Percentiles rank a stretch among this genome's conserved stretches.
These are phyloP conservation scores for Hymenoscyphus infarciens DNA, from an alignment of 2,329 filamentous ascomycete species.

Conservation along the genomic window DNA sequence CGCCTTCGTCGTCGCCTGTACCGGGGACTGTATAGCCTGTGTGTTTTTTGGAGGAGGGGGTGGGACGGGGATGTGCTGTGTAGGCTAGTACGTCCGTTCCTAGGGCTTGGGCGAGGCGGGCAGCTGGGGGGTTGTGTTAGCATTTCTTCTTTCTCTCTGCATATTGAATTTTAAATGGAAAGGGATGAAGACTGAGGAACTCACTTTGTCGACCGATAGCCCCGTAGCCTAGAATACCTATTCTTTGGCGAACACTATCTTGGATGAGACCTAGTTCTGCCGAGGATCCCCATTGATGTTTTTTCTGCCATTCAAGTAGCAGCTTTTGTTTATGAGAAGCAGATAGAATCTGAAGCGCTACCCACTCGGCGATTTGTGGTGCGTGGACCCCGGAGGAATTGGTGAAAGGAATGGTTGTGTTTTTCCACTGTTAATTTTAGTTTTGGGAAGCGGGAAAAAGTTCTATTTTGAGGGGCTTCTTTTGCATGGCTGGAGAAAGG, in stretches of 20 bases:
- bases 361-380: conserved; percentile 65
- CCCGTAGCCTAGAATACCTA: conserved; percentile 48
- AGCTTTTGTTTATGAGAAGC: conserved; percentile 51
- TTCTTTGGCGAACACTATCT: conserved; percentile 54
- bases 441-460: too few species aligned
- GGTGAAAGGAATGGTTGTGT: conserved; percentile 36
- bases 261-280: conserved; percentile 37
- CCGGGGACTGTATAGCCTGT: conserved; percentile 60
- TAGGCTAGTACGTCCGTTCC: conserved; percentile 64
- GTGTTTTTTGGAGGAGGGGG: conserved; percentile 54
- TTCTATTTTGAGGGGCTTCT: not conserved
- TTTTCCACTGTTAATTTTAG: conserved; percentile 32
- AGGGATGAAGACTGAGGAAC: not conserved
- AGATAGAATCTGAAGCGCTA: conserved; percentile 58
- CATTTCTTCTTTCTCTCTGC: too few species aligned
- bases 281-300: conserved; percentile 48
- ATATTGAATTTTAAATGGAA: too few species aligned
- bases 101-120: conserved; percentile 49
- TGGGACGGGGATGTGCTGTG: conserved; percentile 57
- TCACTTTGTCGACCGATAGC: conserved; percentile 42
- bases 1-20: conserved; percentile 44
- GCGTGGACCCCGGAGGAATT: conserved; percentile 38
- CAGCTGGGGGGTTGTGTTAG: conserved; percentile 26
- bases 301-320: conserved; percentile 55
- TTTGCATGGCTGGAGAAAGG: too few species aligned